phyloP scores from a whole-genome alignment of 805 yeast species.

The Priceomyces carsonii region DNA sequence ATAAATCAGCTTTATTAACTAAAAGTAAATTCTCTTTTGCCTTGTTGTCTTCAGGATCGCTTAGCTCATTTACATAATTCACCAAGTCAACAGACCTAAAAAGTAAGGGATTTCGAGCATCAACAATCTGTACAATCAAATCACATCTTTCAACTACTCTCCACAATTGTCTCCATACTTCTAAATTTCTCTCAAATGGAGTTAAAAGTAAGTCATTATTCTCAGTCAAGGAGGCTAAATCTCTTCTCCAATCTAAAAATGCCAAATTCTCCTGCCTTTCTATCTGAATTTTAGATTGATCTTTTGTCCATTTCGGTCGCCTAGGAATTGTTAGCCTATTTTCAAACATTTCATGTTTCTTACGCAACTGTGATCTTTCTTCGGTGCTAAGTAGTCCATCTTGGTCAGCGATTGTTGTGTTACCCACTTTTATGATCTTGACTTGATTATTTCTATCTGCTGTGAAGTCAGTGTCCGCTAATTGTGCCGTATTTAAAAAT shows the following conservation, averaged over 20 bases:
- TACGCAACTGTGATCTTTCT: conserved; percentile 61
- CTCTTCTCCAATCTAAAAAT: conserved; percentile 92
- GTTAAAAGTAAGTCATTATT: conserved; percentile 83
- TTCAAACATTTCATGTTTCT: conserved; percentile 67
- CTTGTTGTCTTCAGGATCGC: conserved; percentile 47
- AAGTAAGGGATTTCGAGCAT: conserved; percentile 90
- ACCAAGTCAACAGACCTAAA: conserved; percentile 90
- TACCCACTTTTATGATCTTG: conserved; percentile 76
- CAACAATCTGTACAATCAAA: conserved; percentile 93
- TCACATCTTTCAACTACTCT: conserved; percentile 95
- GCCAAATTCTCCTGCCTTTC: conserved; percentile 88
- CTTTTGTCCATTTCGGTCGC: conserved; percentile 82
- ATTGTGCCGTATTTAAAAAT: conserved; percentile 90
- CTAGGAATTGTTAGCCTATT: conserved; percentile 82
- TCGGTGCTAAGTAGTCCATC: conserved; percentile 59
- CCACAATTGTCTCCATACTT: conserved; percentile 99
- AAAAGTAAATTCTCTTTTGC: conserved; percentile 76
- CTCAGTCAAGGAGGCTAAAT: conserved; percentile 82
- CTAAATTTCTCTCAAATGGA: conserved; percentile 95
- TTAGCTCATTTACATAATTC: conserved; percentile 71
- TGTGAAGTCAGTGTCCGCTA: conserved; percentile 94
- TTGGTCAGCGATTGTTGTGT: conserved; percentile 41
- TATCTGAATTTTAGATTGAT: conserved; percentile 71
- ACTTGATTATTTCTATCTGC: conserved; percentile 86
- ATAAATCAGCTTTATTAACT: conserved; percentile 91